These are phyloP conservation scores for Ogataea chonburiensis DNA, from an alignment of 805 yeast genomes.

Conservation along the genomic window DNA sequence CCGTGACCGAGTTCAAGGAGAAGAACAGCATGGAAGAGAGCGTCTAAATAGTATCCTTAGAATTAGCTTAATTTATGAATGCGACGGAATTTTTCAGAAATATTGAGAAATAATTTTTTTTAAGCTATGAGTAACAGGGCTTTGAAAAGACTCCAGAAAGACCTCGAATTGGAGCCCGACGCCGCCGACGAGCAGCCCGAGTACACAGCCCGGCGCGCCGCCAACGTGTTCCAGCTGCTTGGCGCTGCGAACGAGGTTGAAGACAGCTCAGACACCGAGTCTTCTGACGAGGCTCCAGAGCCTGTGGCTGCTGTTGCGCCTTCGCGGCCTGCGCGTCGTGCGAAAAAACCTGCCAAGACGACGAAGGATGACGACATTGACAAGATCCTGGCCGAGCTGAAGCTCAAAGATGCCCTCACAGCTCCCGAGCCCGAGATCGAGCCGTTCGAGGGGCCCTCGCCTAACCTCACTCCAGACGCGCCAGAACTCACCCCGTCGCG, in stretches of 20 bases:
- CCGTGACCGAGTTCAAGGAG: constrained; percentile 20
- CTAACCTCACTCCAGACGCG: constrained; percentile 27
- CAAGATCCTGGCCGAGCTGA: constrained; percentile 45
- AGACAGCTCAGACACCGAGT: constrained; percentile 4
- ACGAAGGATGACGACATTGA: constrained; percentile 45
- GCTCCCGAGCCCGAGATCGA: constrained; percentile 24
- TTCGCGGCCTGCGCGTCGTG: not conserved
- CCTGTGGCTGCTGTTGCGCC: not conserved
- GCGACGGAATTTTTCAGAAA: constrained; percentile 2
- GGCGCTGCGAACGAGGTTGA: constrained; percentile 33
- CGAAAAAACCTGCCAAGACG: constrained; percentile 15
- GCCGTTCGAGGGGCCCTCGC: constrained; percentile 15
- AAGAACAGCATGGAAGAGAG: constrained; percentile 15
- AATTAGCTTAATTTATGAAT: constrained; percentile 3
- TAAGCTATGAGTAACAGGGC: constrained; percentile 52
- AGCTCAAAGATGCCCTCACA: constrained; percentile 10
- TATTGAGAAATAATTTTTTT: no score
- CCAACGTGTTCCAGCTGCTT: constrained; percentile 48
- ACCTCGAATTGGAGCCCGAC: constrained; percentile 15
- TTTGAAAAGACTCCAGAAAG: constrained; percentile 27
- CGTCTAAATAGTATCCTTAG: constrained; percentile 7
- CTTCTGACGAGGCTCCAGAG: not conserved
- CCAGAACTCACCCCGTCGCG: constrained; percentile 44
- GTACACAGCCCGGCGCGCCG: constrained; percentile 14
- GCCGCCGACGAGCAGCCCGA: constrained; percentile 9